Percentiles rank a stretch among this genome's conserved stretches.
These are phyloP conservation scores for Rhododendron mucronatum DNA, from an alignment of 148 eudicot species.

Conservation along the genomic window DNA sequence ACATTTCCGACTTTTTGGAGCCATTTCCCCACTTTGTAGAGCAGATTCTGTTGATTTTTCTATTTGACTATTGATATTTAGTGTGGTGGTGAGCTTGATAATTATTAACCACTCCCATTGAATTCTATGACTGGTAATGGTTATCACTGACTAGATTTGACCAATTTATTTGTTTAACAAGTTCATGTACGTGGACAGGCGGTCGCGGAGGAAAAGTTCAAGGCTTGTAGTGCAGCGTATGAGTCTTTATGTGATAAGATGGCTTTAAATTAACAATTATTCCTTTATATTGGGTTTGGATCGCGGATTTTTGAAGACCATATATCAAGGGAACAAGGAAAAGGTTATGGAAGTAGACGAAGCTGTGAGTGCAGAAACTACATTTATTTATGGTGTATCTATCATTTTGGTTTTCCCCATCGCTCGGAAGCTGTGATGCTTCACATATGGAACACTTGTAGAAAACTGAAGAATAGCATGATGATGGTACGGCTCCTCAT, in stretches of 20 bases:
- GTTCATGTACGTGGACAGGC: constrained; percentile 36
- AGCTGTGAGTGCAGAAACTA: neutral
- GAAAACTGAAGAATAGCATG: neutral
- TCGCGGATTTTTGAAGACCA: neutral
- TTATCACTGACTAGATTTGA: neutral
- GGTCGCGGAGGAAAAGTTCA: constrained; percentile 87
- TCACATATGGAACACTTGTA: neutral
- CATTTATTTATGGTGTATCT: neutral
- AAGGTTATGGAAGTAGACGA: neutral
- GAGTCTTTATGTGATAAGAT: constrained; percentile 77
- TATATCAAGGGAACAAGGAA: neutral
- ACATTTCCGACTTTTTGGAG: neutral
- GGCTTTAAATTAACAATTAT: constrained; percentile 22
- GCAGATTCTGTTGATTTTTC: neutral
- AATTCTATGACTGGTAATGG: neutral
- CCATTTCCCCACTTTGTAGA: neutral
- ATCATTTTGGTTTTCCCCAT: neutral
- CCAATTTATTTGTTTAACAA: neutral
- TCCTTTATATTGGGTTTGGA: neutral
- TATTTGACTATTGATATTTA: neutral
- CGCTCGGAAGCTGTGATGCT: neutral
- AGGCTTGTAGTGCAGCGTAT: constrained; percentile 89
- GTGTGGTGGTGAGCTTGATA: neutral
- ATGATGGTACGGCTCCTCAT: neutral
- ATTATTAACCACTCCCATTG: neutral